A percentile compares a stretch with the other conserved stretches of the same genome.
Evolutionary conservation across 768 basidiomycete genomes (phyloP).

Genomic region (Ramaria rubella): DNA sequence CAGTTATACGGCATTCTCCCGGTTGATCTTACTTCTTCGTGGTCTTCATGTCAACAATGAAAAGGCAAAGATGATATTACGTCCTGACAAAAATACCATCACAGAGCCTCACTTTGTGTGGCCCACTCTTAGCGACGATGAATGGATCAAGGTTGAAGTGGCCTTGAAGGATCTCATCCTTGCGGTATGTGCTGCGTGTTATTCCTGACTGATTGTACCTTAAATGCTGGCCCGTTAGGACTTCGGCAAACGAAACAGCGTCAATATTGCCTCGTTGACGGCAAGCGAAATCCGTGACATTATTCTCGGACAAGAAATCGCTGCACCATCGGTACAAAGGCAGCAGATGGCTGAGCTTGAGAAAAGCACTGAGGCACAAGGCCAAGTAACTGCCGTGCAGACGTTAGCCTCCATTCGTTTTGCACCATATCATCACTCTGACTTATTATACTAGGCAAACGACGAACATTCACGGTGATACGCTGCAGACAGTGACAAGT

Average conservation of each 20-base stretch:
- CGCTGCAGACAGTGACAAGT: slow-evolving; percentile 93
- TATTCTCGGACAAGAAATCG: slow-evolving; percentile 98
- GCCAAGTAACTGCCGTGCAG: slow-evolving; percentile 92
- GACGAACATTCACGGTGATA: slow-evolving; percentile 94
- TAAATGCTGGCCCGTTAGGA: slow-evolving; percentile 51
- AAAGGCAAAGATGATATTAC: slow-evolving; percentile 97
- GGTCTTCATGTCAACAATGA: slow-evolving; percentile 99
- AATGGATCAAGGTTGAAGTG: slow-evolving; percentile 99
- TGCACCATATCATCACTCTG: slow-evolving; percentile 8
- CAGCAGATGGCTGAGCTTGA: slow-evolving; percentile 99
- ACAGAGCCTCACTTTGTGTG: slow-evolving; percentile 98
- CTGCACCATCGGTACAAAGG: slow-evolving; percentile 88
- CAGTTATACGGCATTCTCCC: slow-evolving; percentile 97
- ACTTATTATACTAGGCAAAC: slow-evolving; percentile 54
- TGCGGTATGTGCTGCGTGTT: slow-evolving; percentile 42
- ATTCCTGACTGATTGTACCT: background rate
- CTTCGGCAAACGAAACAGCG: slow-evolving; percentile 97
- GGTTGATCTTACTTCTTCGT: slow-evolving; percentile 92
- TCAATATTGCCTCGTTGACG: slow-evolving; percentile 96
- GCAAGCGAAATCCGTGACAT: slow-evolving; percentile 96
- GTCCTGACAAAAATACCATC: slow-evolving; percentile 94
- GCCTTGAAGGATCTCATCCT: slow-evolving; percentile 97
- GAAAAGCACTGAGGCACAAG: slow-evolving; percentile 90
- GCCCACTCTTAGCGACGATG: slow-evolving; percentile 88
- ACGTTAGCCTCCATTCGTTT: slow-evolving; percentile 43